Base-by-base conservation (phyloP, 495 filamentous ascomycete species). In the Penicillium dipodomyicola region DNA sequence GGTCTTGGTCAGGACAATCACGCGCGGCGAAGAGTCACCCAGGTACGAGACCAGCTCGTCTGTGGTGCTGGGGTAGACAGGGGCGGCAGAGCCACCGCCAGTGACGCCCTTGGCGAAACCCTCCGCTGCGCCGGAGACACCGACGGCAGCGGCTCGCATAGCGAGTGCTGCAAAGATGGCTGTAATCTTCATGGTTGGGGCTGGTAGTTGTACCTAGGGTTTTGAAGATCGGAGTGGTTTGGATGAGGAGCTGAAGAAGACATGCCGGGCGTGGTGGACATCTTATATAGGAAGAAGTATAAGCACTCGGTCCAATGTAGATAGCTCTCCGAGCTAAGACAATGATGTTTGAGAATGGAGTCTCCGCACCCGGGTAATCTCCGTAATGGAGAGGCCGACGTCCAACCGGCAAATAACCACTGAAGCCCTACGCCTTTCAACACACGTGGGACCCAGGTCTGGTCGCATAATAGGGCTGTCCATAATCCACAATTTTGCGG, bases 1-100 rank as follows among this genome's bases (percentile, higher is more conserved):
- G 42, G 69, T 72, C 67, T 72, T 67, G 49, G 62, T 44, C 12
- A 76, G 68, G 29, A 76, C 67, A 41, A 76, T 71, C 12, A 74
- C 72, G 22, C 73, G 73, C n/a, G 73, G 47, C 48, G 68, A 54
- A 30, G 41, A 52, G 39, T 76, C 73, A 44, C 70, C 70, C 27
- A 76, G 66, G 63, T 76, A 76, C 40, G 73, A 74, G 69, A 74
- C 70, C 64, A 76, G 70, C 70, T 76, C 71, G 56, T 67, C 67
- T 44, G 56, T 73, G 54, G 65, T 65, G 41, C 45, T 50, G n/a
- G 73, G 73, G 55, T 76, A 76, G 48, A 76, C 73, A 27, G 73
- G 56, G 37, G 63, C 60, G 32, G 73, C 73, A 55, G 45, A 58
- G 47, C 73, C 73, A 66, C 73, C 73, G 49, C 73, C 73, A 23